Evolutionary conservation across 1,284 basidiomycete genomes (phyloP).

Genomic region (Ceratobasidium theobromae): DNA sequence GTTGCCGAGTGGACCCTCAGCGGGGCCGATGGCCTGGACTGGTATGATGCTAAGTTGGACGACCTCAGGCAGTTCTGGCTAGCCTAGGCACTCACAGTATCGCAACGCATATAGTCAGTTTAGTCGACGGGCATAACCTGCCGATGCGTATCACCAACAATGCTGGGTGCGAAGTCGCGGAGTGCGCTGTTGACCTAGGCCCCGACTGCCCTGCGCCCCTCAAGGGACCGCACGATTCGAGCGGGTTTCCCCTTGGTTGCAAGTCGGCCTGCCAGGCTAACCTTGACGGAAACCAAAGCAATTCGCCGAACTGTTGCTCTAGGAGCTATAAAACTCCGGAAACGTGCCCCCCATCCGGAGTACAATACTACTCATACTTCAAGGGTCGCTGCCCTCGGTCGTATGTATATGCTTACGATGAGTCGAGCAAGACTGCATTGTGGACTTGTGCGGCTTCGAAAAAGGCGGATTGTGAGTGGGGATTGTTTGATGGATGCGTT

Average conservation of each 20-base stretch:
- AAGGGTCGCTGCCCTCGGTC: slow-evolving; percentile 54
- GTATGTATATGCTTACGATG: slow-evolving; percentile 55
- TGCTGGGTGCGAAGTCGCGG: slow-evolving; percentile 30
- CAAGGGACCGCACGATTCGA: slow-evolving; percentile 51
- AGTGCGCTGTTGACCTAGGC: slow-evolving; percentile 34
- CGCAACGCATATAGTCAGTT: slow-evolving; percentile 31
- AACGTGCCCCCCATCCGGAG: slow-evolving; percentile 35
- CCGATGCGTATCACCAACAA: slow-evolving; percentile 37
- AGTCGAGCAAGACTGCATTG: slow-evolving; percentile 45
- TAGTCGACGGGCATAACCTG: slow-evolving; percentile 40
- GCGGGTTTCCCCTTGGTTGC: slow-evolving; percentile 58
- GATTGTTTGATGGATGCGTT: not conserved
- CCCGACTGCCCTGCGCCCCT: slow-evolving; percentile 47
- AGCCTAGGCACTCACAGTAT: not conserved
- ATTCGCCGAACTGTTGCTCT: slow-evolving; percentile 40
- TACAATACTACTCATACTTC: too few relatives aligned
- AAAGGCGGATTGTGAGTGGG: not conserved
- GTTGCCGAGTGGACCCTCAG: slow-evolving; percentile 36
- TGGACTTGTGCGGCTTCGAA: slow-evolving; percentile 49
- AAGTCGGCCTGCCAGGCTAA: slow-evolving; percentile 39
- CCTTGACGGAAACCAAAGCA: slow-evolving; percentile 20
- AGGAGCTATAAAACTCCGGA: slow-evolving; percentile 37
- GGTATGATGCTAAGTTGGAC: slow-evolving; percentile 37
- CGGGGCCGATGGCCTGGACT: slow-evolving; percentile 31
- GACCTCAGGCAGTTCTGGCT: not conserved